Conservation (phyloP, 2,329 filamentous ascomycete species). For the Colletotrichum brevisporum region DNA sequence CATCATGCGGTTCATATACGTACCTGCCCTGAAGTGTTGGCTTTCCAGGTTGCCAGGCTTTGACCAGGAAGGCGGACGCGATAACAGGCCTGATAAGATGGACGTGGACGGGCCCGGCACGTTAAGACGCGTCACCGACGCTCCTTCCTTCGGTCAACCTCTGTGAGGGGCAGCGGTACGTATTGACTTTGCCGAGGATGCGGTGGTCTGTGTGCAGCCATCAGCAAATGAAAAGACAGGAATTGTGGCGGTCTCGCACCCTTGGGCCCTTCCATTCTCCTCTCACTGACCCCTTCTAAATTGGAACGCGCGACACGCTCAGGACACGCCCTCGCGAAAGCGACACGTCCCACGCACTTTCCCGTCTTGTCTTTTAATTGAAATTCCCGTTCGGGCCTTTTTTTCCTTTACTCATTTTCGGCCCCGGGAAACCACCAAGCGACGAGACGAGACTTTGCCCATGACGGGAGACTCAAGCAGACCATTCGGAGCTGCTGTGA, state of each 20-base stretch:
- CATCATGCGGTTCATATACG: too few relatives aligned
- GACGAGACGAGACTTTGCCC: slow-evolving; percentile 17
- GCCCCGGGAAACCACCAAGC: slow-evolving; percentile 27
- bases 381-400: slow-evolving; percentile 40
- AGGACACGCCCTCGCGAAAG: slow-evolving; percentile 60
- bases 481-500: too few relatives aligned
- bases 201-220: slow-evolving; percentile 14
- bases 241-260: background rate
- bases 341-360: slow-evolving; percentile 53
- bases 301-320: slow-evolving; percentile 48
- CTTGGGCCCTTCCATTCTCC: background rate
- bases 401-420: slow-evolving; percentile 8
- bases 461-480: background rate
- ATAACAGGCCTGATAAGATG: slow-evolving; percentile 15
- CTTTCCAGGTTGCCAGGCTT: too few relatives aligned
- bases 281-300: slow-evolving; percentile 12
- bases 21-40: background rate
- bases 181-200: background rate
- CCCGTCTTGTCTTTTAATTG: slow-evolving; percentile 39
- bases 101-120: background rate
- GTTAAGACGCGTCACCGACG: slow-evolving; percentile 28
- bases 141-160: background rate
- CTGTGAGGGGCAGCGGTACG: background rate
- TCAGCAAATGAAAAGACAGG: slow-evolving; percentile 24
- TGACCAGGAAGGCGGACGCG: background rate